A percentile compares a stretch with the other conserved stretches of the same genome.
Evolutionary conservation across 139 green algal genomes (phyloP).

Genomic region (Chlorella sp.): DNA sequence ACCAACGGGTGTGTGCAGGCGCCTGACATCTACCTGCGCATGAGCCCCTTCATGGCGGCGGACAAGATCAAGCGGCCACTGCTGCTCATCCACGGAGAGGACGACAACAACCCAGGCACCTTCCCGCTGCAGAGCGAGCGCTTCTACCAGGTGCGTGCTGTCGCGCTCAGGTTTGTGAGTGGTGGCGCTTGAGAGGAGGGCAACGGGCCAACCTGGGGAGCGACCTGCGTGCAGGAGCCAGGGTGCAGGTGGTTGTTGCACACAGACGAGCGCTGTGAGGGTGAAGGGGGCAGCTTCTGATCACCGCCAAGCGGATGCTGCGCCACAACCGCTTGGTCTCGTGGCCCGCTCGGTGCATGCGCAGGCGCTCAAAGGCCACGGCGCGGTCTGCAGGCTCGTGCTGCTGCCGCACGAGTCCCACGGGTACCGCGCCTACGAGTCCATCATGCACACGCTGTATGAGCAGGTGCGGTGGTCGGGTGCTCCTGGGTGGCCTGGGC

Average conservation of each 20-base stretch:
- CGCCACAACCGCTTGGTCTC: background rate
- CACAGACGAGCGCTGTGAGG: background rate
- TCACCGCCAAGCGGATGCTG: background rate
- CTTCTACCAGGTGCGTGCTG: slow-evolving; percentile 61
- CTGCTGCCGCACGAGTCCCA: slow-evolving; percentile 94
- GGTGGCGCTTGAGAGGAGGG: background rate
- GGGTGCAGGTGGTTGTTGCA: background rate
- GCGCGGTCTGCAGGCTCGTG: slow-evolving; percentile 71
- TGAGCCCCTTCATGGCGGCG: slow-evolving; percentile 87
- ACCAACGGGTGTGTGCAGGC: no score
- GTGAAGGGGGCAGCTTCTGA: background rate
- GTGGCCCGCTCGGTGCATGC: background rate
- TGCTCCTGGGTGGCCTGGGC: background rate
- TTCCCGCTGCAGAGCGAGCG: slow-evolving; percentile 85
- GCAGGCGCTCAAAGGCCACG: slow-evolving; percentile 81
- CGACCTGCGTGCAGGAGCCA: background rate
- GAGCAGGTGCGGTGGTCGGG: no score
- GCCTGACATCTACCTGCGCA: slow-evolving; percentile 83
- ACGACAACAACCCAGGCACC: slow-evolving; percentile 95
- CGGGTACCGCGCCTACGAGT: slow-evolving; percentile 69
- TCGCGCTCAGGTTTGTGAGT: background rate
- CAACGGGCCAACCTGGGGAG: background rate
- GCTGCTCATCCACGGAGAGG: slow-evolving; percentile 93
- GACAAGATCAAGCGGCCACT: slow-evolving; percentile 91
- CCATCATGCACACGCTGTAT: slow-evolving; percentile 68